These are phyloP conservation scores for Pythium sp. DNA, from an alignment of 352 stramenopile genomes.

Conservation along the genomic window DNA sequence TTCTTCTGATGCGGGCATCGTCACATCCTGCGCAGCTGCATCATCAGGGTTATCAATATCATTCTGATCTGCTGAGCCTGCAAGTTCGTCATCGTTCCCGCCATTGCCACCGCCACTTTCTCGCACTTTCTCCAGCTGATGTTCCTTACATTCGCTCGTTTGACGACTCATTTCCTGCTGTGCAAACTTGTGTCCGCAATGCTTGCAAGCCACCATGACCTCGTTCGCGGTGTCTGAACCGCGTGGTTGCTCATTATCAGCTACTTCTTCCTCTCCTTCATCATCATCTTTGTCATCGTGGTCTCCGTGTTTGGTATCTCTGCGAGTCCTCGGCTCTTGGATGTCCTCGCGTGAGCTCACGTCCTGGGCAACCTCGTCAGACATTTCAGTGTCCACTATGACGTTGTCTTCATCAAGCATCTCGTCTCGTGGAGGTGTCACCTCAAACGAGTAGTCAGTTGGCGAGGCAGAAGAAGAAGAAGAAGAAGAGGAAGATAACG, in stretches of 20 bases:
- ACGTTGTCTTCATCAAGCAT: not conserved
- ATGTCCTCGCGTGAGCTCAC: not conserved
- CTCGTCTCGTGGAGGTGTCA: not conserved
- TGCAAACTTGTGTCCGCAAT: not conserved
- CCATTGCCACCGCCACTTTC: not conserved
- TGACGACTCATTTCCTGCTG: not conserved
- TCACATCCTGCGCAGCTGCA: not conserved
- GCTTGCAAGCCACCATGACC: not conserved
- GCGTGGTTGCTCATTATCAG: not conserved
- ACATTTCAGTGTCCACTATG: not conserved
- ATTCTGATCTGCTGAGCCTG: not conserved
- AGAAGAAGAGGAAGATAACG: not conserved
- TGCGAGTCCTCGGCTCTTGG: not conserved
- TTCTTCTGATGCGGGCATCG: not conserved
- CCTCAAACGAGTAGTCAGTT: conserved; percentile 1
- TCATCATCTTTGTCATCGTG: not conserved
- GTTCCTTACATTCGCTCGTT: not conserved
- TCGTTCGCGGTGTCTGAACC: not conserved
- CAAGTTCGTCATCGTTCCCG: not conserved
- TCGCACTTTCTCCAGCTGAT: not conserved
- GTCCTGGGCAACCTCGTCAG: not conserved
- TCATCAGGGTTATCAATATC: not conserved
- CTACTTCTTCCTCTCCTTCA: not conserved
- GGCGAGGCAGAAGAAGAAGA: not conserved
- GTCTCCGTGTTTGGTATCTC: not conserved